phyloP scores from a whole-genome alignment of 768 basidiomycete species.

The Hysterangium stoloniferum region DNA sequence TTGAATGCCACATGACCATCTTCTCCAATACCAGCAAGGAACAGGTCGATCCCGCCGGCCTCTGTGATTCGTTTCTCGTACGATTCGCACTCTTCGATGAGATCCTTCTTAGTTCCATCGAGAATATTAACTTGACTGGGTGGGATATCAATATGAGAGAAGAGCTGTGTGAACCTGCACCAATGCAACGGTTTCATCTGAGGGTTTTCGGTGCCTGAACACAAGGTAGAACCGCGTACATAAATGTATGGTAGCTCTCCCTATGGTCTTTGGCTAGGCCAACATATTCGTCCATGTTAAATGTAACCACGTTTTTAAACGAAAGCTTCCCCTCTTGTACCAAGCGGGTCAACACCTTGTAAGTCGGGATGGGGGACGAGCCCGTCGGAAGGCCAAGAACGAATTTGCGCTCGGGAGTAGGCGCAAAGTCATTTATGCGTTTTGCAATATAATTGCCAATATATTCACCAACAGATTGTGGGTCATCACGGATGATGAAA shows the following conservation, averaged over 20 bases:
- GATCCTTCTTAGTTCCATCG: slow-evolving; percentile 70
- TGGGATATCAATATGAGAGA: slow-evolving; percentile 77
- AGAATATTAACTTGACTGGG: slow-evolving; percentile 78
- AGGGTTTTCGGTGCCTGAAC: not conserved
- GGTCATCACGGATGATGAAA: slow-evolving; percentile 76
- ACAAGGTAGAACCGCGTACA: slow-evolving; percentile 30
- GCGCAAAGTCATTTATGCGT: slow-evolving; percentile 74
- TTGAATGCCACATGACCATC: slow-evolving; percentile 94
- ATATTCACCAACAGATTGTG: slow-evolving; percentile 65
- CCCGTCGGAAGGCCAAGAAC: slow-evolving; percentile 87
- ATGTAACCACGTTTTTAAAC: slow-evolving; percentile 83
- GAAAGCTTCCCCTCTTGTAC: slow-evolving; percentile 71
- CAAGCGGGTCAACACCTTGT: slow-evolving; percentile 70
- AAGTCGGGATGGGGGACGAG: slow-evolving; percentile 82
- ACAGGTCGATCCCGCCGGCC: slow-evolving; percentile 82
- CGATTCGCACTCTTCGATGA: slow-evolving; percentile 69
- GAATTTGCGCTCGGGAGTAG: slow-evolving; percentile 68
- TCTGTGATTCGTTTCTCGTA: slow-evolving; percentile 75
- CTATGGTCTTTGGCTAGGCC: slow-evolving; percentile 73
- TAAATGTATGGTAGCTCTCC: slow-evolving; percentile 88
- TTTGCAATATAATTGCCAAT: slow-evolving; percentile 74
- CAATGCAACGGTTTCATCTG: not conserved
- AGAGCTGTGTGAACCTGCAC: slow-evolving; percentile 66
- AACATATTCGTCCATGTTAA: slow-evolving; percentile 96
- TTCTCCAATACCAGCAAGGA: slow-evolving; percentile 90